A percentile compares a stretch with the other conserved stretches of the same genome.
phyloP scores from a whole-genome alignment of 2,329 filamentous ascomycete genomes.

The Metarhizium humberi region DNA sequence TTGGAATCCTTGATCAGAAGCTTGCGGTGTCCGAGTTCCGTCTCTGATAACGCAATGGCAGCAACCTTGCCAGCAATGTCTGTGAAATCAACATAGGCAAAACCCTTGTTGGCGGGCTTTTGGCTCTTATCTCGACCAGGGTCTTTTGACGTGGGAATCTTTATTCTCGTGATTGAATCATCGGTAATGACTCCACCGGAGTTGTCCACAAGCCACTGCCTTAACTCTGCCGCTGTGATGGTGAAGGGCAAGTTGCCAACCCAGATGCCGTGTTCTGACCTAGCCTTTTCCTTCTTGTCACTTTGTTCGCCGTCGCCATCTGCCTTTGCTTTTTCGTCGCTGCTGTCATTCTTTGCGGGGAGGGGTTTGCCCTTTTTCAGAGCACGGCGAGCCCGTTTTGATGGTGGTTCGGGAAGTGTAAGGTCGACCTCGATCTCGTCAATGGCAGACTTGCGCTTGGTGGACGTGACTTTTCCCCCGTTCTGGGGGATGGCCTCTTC shows the following conservation, averaged over 20 bases:
- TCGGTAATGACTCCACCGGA: constrained; percentile 56
- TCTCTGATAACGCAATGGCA: constrained; percentile 83
- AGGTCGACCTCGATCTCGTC: constrained; percentile 86
- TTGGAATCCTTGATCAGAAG: constrained; percentile 90
- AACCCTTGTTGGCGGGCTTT: constrained; percentile 67
- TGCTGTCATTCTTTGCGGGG: constrained; percentile 30
- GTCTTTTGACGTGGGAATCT: constrained; percentile 61
- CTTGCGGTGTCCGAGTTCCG: constrained; percentile 63
- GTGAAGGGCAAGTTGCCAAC: constrained; percentile 91
- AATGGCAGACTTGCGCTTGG: constrained; percentile 60
- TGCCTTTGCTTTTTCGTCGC: constrained; percentile 25
- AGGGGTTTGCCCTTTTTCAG: constrained; percentile 73
- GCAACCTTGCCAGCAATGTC: constrained; percentile 59
- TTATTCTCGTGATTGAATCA: constrained; percentile 71
- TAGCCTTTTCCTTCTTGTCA: constrained; percentile 38
- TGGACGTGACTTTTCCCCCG: constrained; percentile 11
- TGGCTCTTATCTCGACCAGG: constrained; percentile 22
- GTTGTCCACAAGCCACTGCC: constrained; percentile 68
- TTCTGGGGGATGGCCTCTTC: constrained; percentile 4
- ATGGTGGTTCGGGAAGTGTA: constrained; percentile 81
- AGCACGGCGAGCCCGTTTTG: constrained; percentile 83
- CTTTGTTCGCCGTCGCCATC: constrained; percentile 26
- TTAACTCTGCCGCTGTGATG: constrained; percentile 63
- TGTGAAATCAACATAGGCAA: constrained; percentile 90
- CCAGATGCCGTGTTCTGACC: constrained; percentile 84